phyloP scores from a whole-genome alignment of 2,329 filamentous ascomycete species.

The Fulvia fulva region DNA sequence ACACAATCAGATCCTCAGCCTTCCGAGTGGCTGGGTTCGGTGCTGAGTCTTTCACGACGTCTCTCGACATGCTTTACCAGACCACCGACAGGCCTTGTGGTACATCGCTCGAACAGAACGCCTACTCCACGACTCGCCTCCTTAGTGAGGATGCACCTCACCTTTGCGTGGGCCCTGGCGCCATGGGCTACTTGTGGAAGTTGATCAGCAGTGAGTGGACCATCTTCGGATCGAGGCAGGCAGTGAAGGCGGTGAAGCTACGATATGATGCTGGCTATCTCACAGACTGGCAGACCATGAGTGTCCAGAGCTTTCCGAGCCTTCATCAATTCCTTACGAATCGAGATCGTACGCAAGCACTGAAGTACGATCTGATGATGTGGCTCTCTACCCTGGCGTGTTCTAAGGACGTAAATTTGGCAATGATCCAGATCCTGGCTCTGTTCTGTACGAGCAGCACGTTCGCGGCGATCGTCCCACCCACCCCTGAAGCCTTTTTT shows the following conservation, averaged over 20 bases:
- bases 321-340: background rate
- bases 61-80: slow-evolving; percentile 26
- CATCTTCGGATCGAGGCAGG: background rate
- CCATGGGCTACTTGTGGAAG: background rate
- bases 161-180: background rate
- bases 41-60: slow-evolving; percentile 27
- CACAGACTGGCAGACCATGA: background rate
- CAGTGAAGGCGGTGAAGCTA: background rate
- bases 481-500: background rate
- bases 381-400: slow-evolving; percentile 43
- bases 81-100: slow-evolving; percentile 8
- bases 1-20: slow-evolving; percentile 29
- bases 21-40: slow-evolving; percentile 34
- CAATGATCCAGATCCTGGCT: slow-evolving; percentile 41
- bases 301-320: background rate
- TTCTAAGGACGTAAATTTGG: slow-evolving; percentile 36
- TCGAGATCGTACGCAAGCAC: background rate
- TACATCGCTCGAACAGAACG: slow-evolving; percentile 4
- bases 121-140: background rate
- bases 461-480: background rate
- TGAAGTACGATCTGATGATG: slow-evolving; percentile 9
- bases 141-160: background rate
- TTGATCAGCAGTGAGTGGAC: background rate
- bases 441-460: slow-evolving; percentile 30
- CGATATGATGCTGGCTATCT: background rate